Conservation (phyloP, 106 monocot species). For the Amphibolis antarctica region DNA sequence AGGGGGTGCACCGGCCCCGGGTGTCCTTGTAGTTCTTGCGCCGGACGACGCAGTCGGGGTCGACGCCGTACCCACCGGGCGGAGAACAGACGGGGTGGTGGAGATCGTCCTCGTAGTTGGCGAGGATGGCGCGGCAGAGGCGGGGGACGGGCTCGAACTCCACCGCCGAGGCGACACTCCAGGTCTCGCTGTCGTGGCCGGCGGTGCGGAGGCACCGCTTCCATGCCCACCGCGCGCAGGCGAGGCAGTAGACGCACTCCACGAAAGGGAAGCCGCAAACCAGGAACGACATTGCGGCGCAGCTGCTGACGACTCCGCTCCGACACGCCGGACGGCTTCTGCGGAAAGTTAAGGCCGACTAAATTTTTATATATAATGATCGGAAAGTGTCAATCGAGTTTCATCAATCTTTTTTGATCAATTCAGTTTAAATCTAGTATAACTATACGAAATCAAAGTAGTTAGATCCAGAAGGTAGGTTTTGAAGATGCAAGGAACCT, state of each 20-base stretch:
- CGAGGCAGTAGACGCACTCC: slow-evolving; percentile 37
- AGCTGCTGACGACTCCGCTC: too few species aligned
- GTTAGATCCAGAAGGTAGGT: too few species aligned
- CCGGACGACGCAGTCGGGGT: slow-evolving; percentile 15
- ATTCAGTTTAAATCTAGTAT: too few species aligned
- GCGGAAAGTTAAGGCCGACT: too few species aligned
- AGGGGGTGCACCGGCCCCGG: slow-evolving; percentile 31
- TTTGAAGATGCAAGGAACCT: too few species aligned
- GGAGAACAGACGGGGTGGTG: slow-evolving; percentile 23
- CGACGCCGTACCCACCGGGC: slow-evolving; percentile 28
- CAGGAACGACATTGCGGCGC: slow-evolving; percentile 11
- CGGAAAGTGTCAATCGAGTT: too few species aligned
- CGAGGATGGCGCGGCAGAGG: slow-evolving; percentile 37
- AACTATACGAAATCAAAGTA: too few species aligned
- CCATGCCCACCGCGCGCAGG: slow-evolving; percentile 46
- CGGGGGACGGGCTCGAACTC: slow-evolving; percentile 43
- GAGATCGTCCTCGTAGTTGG: slow-evolving; percentile 46
- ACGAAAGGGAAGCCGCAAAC: slow-evolving; percentile 19
- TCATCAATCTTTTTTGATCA: too few species aligned
- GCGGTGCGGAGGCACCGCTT: slow-evolving; percentile 36
- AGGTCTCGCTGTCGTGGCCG: slow-evolving; percentile 37
- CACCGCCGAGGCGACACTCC: slow-evolving; percentile 18
- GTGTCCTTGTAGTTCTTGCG: slow-evolving; percentile 30
- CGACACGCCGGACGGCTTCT: too few species aligned
- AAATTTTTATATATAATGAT: too few species aligned